Percentiles rank a stretch among this genome's conserved stretches.
These are phyloP conservation scores for Lipomyces yarrowii DNA, from an alignment of 1,139 yeast genomes.

Conservation along the genomic window DNA sequence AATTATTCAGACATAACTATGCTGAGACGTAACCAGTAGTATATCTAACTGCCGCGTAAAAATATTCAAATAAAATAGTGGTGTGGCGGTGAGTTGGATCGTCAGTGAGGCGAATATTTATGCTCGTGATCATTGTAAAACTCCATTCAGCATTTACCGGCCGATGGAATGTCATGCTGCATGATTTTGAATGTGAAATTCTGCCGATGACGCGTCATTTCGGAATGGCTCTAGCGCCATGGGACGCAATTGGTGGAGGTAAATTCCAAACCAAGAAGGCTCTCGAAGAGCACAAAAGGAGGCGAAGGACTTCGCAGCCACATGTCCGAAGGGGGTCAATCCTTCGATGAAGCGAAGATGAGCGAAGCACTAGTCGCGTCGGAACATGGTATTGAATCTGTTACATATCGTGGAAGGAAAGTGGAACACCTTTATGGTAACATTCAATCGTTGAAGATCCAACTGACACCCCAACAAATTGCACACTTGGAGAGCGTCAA, in stretches of 20 bases:
- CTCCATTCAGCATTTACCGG: constrained; percentile 38
- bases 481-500: constrained; percentile 20
- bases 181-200: constrained; percentile 37
- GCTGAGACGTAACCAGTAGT: too few species aligned
- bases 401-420: constrained; percentile 33
- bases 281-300: background rate
- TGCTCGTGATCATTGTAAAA: constrained; percentile 34
- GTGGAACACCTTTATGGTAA: constrained; percentile 31
- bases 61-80: too few species aligned
- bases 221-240: constrained; percentile 38
- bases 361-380: constrained; percentile 35
- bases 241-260: constrained; percentile 25
- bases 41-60: too few species aligned
- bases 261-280: background rate
- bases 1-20: too few species aligned
- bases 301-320: background rate
- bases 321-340: background rate
- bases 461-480: constrained; percentile 28
- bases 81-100: too few species aligned
- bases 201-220: constrained; percentile 34
- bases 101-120: constrained; percentile 37
- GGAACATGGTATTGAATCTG: constrained; percentile 31
- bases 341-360: constrained; percentile 31
- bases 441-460: constrained; percentile 27
- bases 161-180: constrained; percentile 34